phyloP scores from a whole-genome alignment of 2,329 filamentous ascomycete genomes.

The Xylariaceae sp. region DNA sequence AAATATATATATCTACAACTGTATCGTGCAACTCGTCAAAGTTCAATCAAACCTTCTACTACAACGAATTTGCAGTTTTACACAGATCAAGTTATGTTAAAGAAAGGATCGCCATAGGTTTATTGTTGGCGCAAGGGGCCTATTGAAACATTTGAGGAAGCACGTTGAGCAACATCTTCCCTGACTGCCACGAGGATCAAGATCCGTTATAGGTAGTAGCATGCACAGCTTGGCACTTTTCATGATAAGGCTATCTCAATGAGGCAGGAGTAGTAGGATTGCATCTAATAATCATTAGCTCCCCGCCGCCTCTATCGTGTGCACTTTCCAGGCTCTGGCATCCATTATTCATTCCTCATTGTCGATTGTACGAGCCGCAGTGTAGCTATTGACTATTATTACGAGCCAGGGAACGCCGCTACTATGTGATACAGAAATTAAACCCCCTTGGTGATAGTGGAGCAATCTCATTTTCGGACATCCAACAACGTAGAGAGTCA shows the following conservation, averaged over 20 bases:
- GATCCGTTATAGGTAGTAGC: too few relatives aligned
- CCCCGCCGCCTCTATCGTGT: background rate
- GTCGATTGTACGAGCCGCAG: background rate
- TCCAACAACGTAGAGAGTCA: background rate
- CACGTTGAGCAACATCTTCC: background rate
- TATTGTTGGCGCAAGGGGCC: slow-evolving; percentile 1
- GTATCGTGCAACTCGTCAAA: too few relatives aligned
- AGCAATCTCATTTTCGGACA: slow-evolving; percentile 2
- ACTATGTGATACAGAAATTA: slow-evolving; percentile 12
- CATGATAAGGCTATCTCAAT: slow-evolving; percentile 20
- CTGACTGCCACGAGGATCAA: slow-evolving; percentile 1
- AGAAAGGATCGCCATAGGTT: background rate
- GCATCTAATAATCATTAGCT: background rate
- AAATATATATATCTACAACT: background rate
- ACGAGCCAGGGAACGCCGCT: background rate
- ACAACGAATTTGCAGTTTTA: too few relatives aligned
- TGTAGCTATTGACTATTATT: background rate
- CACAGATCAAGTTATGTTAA: too few relatives aligned
- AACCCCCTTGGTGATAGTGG: background rate
- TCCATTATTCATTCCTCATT: background rate
- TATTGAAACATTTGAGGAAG: slow-evolving; percentile 2
- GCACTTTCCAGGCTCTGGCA: background rate
- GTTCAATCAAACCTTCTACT: too few relatives aligned
- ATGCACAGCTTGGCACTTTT: too few relatives aligned
- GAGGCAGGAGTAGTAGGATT: slow-evolving; percentile 4